phyloP scores from a whole-genome alignment of 331 rosid genomes.

The Prunus yedoensis region DNA sequence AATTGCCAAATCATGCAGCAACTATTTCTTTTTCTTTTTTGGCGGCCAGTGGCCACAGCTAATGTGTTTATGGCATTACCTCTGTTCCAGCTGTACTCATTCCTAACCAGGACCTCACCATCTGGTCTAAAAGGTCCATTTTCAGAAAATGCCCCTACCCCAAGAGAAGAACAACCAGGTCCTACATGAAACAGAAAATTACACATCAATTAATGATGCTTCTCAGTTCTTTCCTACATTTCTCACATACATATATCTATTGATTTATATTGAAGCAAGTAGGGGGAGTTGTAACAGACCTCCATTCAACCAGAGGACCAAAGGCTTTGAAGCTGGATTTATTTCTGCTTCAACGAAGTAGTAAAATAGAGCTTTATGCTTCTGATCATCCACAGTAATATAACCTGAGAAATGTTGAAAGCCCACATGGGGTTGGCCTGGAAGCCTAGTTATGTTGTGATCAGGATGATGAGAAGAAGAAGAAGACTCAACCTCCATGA shows the following conservation, averaged over 20 bases:
- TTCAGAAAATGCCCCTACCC: constrained; percentile 83
- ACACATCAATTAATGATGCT: not conserved
- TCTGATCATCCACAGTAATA: constrained; percentile 39
- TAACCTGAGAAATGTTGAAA: constrained; percentile 71
- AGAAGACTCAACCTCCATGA: constrained; percentile 29
- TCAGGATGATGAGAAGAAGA: constrained; percentile 37
- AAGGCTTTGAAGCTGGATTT: constrained; percentile 58
- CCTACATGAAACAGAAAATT: constrained; percentile 37
- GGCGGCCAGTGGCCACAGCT: no score
- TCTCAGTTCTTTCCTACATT: no score
- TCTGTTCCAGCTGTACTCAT: constrained; percentile 70
- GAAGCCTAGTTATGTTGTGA: constrained; percentile 42
- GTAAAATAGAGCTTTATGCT: constrained; percentile 45
- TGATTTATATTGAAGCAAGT: not conserved
- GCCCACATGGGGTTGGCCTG: constrained; percentile 64
- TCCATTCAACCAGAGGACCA: constrained; percentile 83
- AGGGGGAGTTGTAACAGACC: constrained; percentile 40
- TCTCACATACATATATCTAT: no score
- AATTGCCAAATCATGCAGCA: constrained; percentile 3
- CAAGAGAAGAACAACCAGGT: constrained; percentile 84
- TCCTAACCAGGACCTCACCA: constrained; percentile 51
- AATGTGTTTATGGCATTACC: constrained; percentile 29
- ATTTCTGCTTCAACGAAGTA: constrained; percentile 61
- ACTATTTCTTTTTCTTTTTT: no score
- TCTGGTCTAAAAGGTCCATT: constrained; percentile 81